Evolutionary conservation across 2,329 filamentous ascomycete species (phyloP).

Genomic region (Dryadomyces quercus-mongolicae): DNA sequence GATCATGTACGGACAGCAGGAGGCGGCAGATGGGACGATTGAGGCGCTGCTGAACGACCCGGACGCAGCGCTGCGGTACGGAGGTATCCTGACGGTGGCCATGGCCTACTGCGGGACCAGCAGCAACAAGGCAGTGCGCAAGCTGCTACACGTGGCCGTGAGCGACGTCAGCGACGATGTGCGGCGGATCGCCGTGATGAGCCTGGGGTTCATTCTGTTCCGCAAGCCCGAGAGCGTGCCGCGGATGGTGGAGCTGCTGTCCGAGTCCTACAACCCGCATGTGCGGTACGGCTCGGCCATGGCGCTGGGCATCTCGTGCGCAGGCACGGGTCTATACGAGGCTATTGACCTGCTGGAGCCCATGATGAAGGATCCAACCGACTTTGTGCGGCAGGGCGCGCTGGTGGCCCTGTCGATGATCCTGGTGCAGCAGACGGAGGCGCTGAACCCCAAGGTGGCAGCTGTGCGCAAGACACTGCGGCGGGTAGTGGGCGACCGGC

Average conservation of each 20-base stretch:
- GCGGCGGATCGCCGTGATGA: conserved; percentile 91
- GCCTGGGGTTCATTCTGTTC: conserved; percentile 96
- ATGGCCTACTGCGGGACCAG: conserved; percentile 94
- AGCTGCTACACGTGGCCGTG: conserved; percentile 88
- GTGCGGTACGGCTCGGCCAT: conserved; percentile 96
- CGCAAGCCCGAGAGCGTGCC: conserved; percentile 93
- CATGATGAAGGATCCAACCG: conserved; percentile 98
- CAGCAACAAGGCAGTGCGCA: conserved; percentile 97
- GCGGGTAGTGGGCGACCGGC: conserved; percentile 87
- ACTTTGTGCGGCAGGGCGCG: conserved; percentile 95
- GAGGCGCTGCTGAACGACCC: conserved; percentile 87
- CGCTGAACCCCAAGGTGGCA: conserved; percentile 93
- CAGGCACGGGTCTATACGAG: conserved; percentile 89
- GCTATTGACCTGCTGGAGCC: conserved; percentile 94
- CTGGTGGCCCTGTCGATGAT: conserved; percentile 95
- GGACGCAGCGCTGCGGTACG: conserved; percentile 86
- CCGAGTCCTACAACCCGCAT: conserved; percentile 97
- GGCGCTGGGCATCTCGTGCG: conserved; percentile 96
- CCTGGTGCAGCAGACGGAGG: conserved; percentile 97
- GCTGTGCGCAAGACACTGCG: conserved; percentile 84
- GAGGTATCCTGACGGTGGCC: conserved; percentile 97
- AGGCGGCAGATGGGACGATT: conserved; percentile 87
- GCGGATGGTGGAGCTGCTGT: conserved; percentile 95
- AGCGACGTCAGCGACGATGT: conserved; percentile 98
- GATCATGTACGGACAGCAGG: conserved; percentile 95